Percentiles rank a stretch among this genome's conserved stretches.
Evolutionary conservation across 495 filamentous ascomycete genomes (phyloP).

Genomic region (Tuber magnatum): DNA sequence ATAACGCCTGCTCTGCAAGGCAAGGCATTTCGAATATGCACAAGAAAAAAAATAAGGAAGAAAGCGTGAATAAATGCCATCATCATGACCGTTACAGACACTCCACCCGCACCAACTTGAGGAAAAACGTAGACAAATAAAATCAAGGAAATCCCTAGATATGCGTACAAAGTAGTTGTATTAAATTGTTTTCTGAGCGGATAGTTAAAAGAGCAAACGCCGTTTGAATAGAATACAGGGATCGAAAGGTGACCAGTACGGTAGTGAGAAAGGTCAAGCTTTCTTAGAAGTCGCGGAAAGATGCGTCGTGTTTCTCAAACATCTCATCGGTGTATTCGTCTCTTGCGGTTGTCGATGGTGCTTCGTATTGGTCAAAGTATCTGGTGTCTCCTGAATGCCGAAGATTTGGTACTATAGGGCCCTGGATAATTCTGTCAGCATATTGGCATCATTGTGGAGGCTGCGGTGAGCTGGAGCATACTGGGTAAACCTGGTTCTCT

Average conservation of each 20-base stretch:
- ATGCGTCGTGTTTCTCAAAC: conserved; percentile 33
- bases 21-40: background rate
- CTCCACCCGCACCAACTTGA: background rate
- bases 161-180: background rate
- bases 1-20: background rate
- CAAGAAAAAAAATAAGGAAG: background rate
- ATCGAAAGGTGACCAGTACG: background rate
- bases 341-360: conserved; percentile 27
- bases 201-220: background rate
- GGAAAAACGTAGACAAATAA: background rate
- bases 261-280: background rate
- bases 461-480: conserved; percentile 8
- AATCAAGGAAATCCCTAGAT: background rate
- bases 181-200: background rate
- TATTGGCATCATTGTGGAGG: background rate
- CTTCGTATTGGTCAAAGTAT: conserved; percentile 81
- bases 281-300: conserved; percentile 26
- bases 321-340: conserved; percentile 35
- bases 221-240: background rate
- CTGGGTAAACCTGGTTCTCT: conserved; percentile 45
- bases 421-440: conserved; percentile 54
- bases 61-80: background rate
- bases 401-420: conserved; percentile 80
- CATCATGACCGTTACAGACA: background rate
- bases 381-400: conserved; percentile 72